Conservation (phyloP, 2,329 filamentous ascomycete genomes). For the Gremmenia infestans region DNA sequence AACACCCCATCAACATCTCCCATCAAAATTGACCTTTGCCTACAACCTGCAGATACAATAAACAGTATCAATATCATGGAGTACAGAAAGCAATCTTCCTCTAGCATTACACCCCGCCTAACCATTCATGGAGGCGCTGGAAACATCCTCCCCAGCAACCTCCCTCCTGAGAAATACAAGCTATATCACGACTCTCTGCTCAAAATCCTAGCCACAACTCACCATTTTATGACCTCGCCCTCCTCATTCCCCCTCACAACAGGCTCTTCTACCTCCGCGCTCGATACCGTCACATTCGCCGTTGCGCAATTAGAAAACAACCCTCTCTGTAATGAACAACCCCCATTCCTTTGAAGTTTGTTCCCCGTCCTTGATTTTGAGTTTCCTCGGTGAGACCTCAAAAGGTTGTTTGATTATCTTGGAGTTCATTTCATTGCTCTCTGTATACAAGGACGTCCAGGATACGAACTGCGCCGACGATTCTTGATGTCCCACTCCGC, state of each 20-base stretch:
- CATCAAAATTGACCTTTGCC: neutral
- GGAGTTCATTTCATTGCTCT: too few relatives aligned
- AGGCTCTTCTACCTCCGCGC: slow-evolving; percentile 43
- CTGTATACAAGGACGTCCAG: too few relatives aligned
- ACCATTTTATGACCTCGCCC: slow-evolving; percentile 45
- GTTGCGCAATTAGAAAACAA: slow-evolving; percentile 74
- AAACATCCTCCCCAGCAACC: slow-evolving; percentile 56
- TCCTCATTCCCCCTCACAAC: slow-evolving; percentile 51
- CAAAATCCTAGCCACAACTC: slow-evolving; percentile 49
- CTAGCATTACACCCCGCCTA: slow-evolving; percentile 23
- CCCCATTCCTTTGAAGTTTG: too few relatives aligned
- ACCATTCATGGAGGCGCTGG: slow-evolving; percentile 60
- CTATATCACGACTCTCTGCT: slow-evolving; percentile 57
- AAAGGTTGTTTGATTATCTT: too few relatives aligned
- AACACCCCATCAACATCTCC: neutral
- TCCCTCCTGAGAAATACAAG: slow-evolving; percentile 53
- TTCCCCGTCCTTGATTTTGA: too few relatives aligned
- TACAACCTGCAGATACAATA: neutral
- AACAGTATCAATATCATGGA: slow-evolving; percentile 13
- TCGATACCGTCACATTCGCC: slow-evolving; percentile 71
- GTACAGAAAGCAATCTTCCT: slow-evolving; percentile 13
- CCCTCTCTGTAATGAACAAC: slow-evolving; percentile 47
- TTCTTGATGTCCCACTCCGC: too few relatives aligned
- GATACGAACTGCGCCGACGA: too few relatives aligned
- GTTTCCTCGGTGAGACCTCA: too few relatives aligned